A percentile compares a stretch with the other conserved stretches of the same genome.
Evolutionary conservation across 129 eudicot genomes (phyloP).

Genomic region (Helianthus tuberosus): DNA sequence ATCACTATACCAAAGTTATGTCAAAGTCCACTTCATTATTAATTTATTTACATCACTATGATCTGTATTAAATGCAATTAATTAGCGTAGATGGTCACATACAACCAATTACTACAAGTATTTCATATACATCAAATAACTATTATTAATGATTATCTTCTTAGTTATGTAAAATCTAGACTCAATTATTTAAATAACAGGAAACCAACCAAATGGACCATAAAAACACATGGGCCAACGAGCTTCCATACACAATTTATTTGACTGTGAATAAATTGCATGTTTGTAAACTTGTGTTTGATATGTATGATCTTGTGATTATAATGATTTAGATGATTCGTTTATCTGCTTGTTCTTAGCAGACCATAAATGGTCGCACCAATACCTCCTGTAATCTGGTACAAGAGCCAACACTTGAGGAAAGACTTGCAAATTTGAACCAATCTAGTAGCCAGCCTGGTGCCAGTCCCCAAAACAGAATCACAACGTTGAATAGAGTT

Average conservation of each 20-base stretch:
- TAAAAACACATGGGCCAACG: background rate
- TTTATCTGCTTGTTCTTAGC: slow-evolving; percentile 19
- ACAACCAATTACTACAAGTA: too few relatives aligned
- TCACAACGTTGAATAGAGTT: slow-evolving; percentile 59
- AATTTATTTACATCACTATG: too few relatives aligned
- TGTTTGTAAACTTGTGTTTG: background rate
- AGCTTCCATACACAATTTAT: background rate
- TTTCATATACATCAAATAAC: too few relatives aligned
- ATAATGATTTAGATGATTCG: background rate
- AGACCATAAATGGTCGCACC: slow-evolving; percentile 21
- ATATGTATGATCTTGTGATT: slow-evolving; percentile 18
- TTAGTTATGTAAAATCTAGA: too few relatives aligned
- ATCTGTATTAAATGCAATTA: too few relatives aligned
- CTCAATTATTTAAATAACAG: too few relatives aligned
- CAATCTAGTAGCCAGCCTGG: slow-evolving; percentile 23
- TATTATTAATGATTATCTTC: too few relatives aligned
- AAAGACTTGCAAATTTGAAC: slow-evolving; percentile 21
- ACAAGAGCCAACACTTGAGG: slow-evolving; percentile 32
- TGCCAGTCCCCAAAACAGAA: slow-evolving; percentile 33
- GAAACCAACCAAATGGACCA: background rate
- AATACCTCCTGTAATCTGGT: slow-evolving; percentile 16
- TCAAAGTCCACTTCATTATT: too few relatives aligned
- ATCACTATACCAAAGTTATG: too few relatives aligned
- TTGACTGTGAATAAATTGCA: background rate
- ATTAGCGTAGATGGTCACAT: too few relatives aligned